A percentile compares a stretch with the other conserved stretches of the same genome.
phyloP scores from a whole-genome alignment of 176 grass and related monocot species.

The Cenchrus fungigraminus region DNA sequence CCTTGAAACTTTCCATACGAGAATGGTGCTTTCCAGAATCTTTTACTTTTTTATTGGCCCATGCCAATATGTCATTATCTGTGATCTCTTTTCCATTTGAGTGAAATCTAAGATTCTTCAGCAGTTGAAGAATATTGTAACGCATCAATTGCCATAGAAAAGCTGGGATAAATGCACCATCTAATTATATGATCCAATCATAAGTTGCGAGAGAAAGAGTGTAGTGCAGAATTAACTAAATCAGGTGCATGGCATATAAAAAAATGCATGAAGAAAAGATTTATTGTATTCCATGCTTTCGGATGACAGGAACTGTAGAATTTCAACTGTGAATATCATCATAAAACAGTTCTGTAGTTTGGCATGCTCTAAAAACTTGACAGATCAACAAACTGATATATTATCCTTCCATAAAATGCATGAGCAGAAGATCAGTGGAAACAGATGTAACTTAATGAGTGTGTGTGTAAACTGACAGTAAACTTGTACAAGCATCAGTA shows the following conservation, averaged over 20 bases:
- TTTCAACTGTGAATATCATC: background rate
- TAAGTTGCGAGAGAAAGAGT: slow-evolving; percentile 6
- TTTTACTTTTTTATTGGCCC: slow-evolving; percentile 74
- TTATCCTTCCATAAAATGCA: slow-evolving; percentile 12
- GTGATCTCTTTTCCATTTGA: slow-evolving; percentile 69
- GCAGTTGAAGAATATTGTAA: slow-evolving; percentile 75
- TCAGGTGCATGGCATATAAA: background rate
- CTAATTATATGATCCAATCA: slow-evolving; percentile 6
- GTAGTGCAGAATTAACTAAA: background rate
- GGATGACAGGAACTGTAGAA: background rate
- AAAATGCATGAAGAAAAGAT: background rate
- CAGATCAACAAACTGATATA: background rate
- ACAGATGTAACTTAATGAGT: background rate
- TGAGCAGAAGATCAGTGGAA: background rate
- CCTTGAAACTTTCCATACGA: slow-evolving; percentile 75
- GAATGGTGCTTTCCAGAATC: slow-evolving; percentile 62
- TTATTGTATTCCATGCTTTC: background rate
- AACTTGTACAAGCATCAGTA: slow-evolving; percentile 6
- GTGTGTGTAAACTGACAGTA: background rate
- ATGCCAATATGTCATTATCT: slow-evolving; percentile 69
- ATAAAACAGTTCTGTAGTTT: background rate
- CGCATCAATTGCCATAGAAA: slow-evolving; percentile 91
- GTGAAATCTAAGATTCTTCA: slow-evolving; percentile 72
- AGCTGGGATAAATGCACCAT: slow-evolving; percentile 45
- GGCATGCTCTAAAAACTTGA: background rate